Conservation (phyloP, 495 filamentous ascomycete genomes). For the Penicillium coprophilum region DNA sequence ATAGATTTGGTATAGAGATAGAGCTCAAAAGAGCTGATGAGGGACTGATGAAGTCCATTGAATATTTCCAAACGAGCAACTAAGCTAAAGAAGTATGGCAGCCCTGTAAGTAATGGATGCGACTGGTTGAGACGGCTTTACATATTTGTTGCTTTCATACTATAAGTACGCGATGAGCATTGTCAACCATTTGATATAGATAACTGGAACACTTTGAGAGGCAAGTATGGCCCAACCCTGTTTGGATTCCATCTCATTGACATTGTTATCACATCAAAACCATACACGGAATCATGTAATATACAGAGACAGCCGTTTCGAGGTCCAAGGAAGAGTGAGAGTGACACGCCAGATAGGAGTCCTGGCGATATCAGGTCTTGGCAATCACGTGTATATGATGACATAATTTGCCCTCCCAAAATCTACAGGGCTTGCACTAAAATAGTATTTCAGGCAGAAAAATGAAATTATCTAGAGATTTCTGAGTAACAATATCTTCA, state of each 20-base stretch:
- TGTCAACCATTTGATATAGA: not conserved
- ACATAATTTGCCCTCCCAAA: conserved; percentile 5
- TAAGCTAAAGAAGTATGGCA: not conserved
- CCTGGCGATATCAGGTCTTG: not conserved
- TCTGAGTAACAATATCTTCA: not conserved
- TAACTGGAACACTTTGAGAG: not conserved
- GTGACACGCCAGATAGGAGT: not conserved
- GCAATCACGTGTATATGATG: conserved; percentile 4
- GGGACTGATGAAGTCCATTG: not conserved
- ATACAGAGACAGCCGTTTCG: not conserved
- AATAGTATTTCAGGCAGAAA: not conserved
- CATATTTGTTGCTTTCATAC: not conserved
- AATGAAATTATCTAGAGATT: not conserved
- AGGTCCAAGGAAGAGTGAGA: not conserved
- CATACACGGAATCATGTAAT: not conserved
- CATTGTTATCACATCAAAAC: not conserved
- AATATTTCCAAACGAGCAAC: not conserved
- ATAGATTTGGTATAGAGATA: not conserved
- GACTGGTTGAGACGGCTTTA: not conserved
- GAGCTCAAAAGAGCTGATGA: not conserved
- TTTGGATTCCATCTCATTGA: not conserved
- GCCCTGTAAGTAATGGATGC: not conserved
- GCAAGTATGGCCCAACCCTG: not conserved
- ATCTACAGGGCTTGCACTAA: conserved; percentile 3
- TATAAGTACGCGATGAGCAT: not conserved